These are phyloP conservation scores for Monilinia aucupariae DNA, from an alignment of 2,329 filamentous ascomycete genomes.

Conservation along the genomic window DNA sequence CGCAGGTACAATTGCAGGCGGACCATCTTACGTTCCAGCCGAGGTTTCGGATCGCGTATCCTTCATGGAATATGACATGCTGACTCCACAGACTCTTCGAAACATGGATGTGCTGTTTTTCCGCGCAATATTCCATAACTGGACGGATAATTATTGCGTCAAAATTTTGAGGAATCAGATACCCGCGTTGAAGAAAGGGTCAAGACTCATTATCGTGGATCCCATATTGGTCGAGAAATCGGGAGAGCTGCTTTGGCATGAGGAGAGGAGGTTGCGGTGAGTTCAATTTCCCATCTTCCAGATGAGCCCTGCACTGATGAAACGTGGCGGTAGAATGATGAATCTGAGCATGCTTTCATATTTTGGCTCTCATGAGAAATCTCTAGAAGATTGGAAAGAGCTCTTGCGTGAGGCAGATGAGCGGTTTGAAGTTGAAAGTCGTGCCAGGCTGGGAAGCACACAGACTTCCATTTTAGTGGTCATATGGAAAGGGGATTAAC, in stretches of 20 bases:
- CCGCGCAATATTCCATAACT: constrained; percentile 11
- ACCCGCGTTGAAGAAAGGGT: constrained; percentile 7
- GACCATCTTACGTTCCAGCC: neutral
- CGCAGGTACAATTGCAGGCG: constrained; percentile 38
- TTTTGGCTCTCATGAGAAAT: constrained; percentile 10
- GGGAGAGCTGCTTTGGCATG: neutral
- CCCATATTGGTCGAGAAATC: constrained; percentile 1
- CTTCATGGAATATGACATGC: constrained; percentile 14
- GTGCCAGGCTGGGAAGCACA: neutral
- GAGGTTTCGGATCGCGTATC: neutral
- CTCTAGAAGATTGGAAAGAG: constrained; percentile 5
- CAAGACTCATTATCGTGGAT: constrained; percentile 5
- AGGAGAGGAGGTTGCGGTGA: constrained; percentile 5
- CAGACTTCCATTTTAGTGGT: no score
- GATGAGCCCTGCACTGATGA: neutral
- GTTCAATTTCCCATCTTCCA: neutral
- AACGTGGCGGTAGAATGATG: neutral
- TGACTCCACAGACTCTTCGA: neutral
- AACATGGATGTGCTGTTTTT: constrained; percentile 4
- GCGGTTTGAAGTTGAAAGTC: neutral
- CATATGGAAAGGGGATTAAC: no score
- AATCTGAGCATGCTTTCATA: constrained; percentile 11
- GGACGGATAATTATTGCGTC: constrained; percentile 12
- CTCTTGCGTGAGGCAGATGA: constrained; percentile 4
- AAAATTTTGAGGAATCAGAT: constrained; percentile 10